Base-by-base conservation (phyloP, 2,329 filamentous ascomycete genomes). In the Penicillium expansum region DNA sequence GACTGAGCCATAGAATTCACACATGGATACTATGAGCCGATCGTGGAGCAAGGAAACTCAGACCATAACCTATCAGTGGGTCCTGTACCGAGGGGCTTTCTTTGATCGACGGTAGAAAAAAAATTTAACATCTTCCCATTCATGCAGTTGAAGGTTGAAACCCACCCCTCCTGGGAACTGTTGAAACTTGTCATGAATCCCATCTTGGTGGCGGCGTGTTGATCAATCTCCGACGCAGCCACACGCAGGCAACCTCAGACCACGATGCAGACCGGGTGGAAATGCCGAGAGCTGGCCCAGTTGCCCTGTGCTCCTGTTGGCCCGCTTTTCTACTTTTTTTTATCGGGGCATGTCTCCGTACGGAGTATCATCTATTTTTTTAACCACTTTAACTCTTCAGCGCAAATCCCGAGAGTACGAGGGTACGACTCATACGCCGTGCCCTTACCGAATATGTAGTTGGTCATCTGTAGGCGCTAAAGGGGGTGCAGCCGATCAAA, bases 261-360 rank as follows among this genome's bases (percentile, higher is more conserved):
- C 52, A 57, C 54, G 52, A 51, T 60, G 58, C 62, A 64, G 59
- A 53, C 62, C 61, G 59, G 59, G 58, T 62, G 61, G 55, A 57
- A 60, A 64, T 66, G 60, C 64, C 62, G 64, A 60, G 62, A 37
- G 50, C 45, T 51, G 52, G 43, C 39, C 33, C 50, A 55, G 55
- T 62, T 64, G 59, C 58, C 61, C 61, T 56, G 58, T 65, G 61
- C 62, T 61, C 54, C 29, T 33, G 30, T 39, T 60, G 57, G 61
- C 50, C 62, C 62, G 54, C 62, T 65, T 63, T 63, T 55, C 33
- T 35, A 35, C 30, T 56, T 52, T 42, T 55, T 41, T 48, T 42
- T 48, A 20, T 41, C 18, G 22, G 27, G 5, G 39, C 11, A 14
- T 9, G 16, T 56, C 45, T 8, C n/a, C 22, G 18, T 43, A 29